A percentile compares a stretch with the other conserved stretches of the same genome.
Evolutionary conservation across 108 stramenopile species (phyloP).

Genomic region (Heterococcus sp.): DNA sequence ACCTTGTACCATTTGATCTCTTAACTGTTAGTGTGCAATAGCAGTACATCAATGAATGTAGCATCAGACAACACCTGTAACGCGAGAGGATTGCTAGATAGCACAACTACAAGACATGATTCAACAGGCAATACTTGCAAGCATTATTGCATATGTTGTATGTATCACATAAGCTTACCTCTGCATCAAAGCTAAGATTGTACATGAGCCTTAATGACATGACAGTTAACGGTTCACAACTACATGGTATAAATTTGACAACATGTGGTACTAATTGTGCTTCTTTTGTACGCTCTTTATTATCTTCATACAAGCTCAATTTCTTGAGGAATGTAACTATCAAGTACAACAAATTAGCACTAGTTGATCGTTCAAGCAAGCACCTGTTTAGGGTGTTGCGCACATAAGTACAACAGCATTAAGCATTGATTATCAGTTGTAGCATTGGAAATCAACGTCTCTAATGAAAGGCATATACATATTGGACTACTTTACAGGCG

Average conservation of each 20-base stretch:
- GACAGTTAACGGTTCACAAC: conserved; percentile 40
- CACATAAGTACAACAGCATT: too few relatives aligned
- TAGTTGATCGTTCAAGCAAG: conserved; percentile 42
- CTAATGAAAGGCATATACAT: too few relatives aligned
- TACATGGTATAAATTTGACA: conserved; percentile 51
- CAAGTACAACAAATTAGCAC: conserved; percentile 54
- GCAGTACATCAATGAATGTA: background rate
- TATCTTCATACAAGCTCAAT: conserved; percentile 58
- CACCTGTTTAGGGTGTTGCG: too few relatives aligned
- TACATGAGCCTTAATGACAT: conserved; percentile 54
- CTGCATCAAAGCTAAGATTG: conserved; percentile 63
- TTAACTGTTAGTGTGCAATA: background rate
- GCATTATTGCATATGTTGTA: background rate
- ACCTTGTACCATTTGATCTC: conserved; percentile 30
- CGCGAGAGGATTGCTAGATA: too few relatives aligned
- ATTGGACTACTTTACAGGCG: too few relatives aligned
- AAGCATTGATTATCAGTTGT: too few relatives aligned
- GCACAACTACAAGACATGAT: background rate
- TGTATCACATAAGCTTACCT: background rate
- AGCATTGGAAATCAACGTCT: too few relatives aligned
- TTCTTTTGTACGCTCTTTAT: conserved; percentile 53
- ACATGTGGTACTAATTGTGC: conserved; percentile 18
- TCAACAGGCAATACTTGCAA: background rate
- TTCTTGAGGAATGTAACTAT: conserved; percentile 60
- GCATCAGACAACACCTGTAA: too few relatives aligned